phyloP scores from a whole-genome alignment of 257 asterid genomes.

The Gardenia jasminoides region DNA sequence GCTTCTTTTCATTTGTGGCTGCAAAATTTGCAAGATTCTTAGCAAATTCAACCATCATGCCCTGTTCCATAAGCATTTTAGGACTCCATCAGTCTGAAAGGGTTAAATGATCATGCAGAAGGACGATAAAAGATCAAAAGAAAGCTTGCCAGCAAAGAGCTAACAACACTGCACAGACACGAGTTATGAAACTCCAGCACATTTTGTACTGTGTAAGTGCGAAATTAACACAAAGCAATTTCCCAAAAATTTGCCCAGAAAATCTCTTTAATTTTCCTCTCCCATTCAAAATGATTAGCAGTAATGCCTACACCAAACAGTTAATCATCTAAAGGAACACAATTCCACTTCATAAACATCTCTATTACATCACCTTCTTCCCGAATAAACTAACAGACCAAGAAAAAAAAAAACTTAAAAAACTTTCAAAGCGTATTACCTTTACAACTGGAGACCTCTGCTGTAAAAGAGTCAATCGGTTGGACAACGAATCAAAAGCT shows the following conservation, averaged over 20 bases:
- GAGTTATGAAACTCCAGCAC: too few species aligned
- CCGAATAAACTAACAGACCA: neutral
- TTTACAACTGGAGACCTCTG: conserved; percentile 92
- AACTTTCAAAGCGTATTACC: conserved; percentile 37
- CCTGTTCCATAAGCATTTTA: conserved; percentile 55
- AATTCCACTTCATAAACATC: too few species aligned
- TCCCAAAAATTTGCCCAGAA: neutral
- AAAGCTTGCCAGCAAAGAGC: too few species aligned
- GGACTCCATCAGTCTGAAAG: neutral
- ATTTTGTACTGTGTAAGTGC: neutral
- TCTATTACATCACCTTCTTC: neutral
- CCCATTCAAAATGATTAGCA: too few species aligned
- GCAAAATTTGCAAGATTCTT: conserved; percentile 80
- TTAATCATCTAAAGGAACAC: too few species aligned
- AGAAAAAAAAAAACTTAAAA: too few species aligned
- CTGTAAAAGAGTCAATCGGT: conserved; percentile 67
- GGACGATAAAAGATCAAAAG: neutral
- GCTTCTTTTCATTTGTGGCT: conserved; percentile 67
- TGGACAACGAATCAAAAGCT: conserved; percentile 64
- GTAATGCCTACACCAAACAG: neutral
- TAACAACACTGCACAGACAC: neutral
- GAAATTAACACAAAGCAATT: too few species aligned
- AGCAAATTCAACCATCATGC: conserved; percentile 79
- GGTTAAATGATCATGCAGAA: neutral
- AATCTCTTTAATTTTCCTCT: neutral